Percentiles rank a stretch among this genome's conserved stretches.
Conservation (phyloP, 1,284 basidiomycete species). For the Ganoderma multipileum region DNA sequence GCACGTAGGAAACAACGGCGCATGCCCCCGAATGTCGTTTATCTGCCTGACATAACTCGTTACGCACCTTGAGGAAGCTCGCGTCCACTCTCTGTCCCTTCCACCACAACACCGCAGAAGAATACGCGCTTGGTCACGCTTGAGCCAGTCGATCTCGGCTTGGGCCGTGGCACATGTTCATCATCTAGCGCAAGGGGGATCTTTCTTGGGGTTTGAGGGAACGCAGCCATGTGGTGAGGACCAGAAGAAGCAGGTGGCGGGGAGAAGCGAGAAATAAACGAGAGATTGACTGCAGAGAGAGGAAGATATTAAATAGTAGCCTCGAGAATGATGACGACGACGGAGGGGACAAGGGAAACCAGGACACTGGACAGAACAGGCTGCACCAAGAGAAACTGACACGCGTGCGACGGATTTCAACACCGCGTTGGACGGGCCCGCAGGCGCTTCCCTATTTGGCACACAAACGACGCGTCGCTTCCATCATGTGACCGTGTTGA, state of each 20-base stretch:
- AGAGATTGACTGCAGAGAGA: not conserved
- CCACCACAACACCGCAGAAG: slow-evolving; percentile 83
- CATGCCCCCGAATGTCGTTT: too few relatives aligned
- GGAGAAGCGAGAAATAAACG: slow-evolving; percentile 17
- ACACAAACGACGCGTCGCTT: slow-evolving; percentile 19
- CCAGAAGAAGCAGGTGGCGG: slow-evolving; percentile 11
- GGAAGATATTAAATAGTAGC: slow-evolving; percentile 16
- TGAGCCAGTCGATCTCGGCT: slow-evolving; percentile 38
- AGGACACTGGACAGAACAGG: not conserved
- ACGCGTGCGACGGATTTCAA: not conserved
- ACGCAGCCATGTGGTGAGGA: slow-evolving; percentile 42
- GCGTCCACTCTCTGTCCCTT: slow-evolving; percentile 72
- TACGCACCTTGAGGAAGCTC: slow-evolving; percentile 71
- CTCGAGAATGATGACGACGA: slow-evolving; percentile 2
- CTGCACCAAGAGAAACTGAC: not conserved
- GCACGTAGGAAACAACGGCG: not conserved
- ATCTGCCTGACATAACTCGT: not conserved
- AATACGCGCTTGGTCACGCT: slow-evolving; percentile 74
- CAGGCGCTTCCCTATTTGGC: slow-evolving; percentile 19
- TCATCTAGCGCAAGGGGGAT: slow-evolving; percentile 74
- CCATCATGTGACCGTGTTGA: slow-evolving; percentile 20
- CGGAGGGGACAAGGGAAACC: not conserved
- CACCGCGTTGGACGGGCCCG: not conserved
- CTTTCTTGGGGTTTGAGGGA: slow-evolving; percentile 71
- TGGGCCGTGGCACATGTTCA: slow-evolving; percentile 49